Base-by-base conservation (phyloP, 176 grass and related monocot genomes). In the Oryza brachyantha region DNA sequence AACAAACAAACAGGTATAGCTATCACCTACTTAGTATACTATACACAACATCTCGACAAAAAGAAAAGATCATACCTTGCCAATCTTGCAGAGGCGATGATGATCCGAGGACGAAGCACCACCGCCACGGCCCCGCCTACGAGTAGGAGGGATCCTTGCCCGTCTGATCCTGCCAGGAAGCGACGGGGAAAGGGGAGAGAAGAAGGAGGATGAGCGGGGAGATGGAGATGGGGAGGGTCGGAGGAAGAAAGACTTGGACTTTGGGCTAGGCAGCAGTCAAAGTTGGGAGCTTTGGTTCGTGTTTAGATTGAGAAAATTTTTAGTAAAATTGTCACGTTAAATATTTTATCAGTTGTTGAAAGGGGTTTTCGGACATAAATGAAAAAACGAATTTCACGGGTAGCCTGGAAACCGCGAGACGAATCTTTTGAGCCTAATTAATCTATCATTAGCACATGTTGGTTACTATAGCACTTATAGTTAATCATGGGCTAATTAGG, bases 261-360 rank as follows among this genome's bases (percentile, higher is more conserved):
- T 32, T 21, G 42, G 61, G 61, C 68, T 37, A 34, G 43, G 63
- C 81, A 25, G 68, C 42, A 26, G 68, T 85, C 84, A 74, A 79
- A 73, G 43, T 26, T n/a, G 0, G 61, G 68, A 59, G 46, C 32
- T 66, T 34, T 31, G 61, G n/a, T n/a, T n/a, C n/a, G n/a, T n/a
- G n/a, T n/a, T n/a, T n/a, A n/a, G n/a, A n/a, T n/a, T n/a, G n/a
- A n/a, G n/a, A n/a, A n/a, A n/a, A n/a, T n/a, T n/a, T n/a, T n/a
- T n/a, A n/a, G n/a, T n/a, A n/a, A n/a, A n/a, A n/a, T n/a, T n/a
- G n/a, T n/a, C n/a, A n/a, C n/a, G n/a, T n/a, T n/a, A n/a, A n/a
- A n/a, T n/a, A n/a, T n/a, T n/a, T n/a, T n/a, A n/a, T n/a, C n/a
- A n/a, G n/a, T n/a, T n/a, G n/a, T n/a, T n/a, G n/a, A n/a, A n/a